Percentiles rank a stretch among this genome's conserved stretches.
These are phyloP conservation scores for Neonectria ditissima DNA, from an alignment of 2,329 filamentous ascomycete genomes.

Conservation along the genomic window DNA sequence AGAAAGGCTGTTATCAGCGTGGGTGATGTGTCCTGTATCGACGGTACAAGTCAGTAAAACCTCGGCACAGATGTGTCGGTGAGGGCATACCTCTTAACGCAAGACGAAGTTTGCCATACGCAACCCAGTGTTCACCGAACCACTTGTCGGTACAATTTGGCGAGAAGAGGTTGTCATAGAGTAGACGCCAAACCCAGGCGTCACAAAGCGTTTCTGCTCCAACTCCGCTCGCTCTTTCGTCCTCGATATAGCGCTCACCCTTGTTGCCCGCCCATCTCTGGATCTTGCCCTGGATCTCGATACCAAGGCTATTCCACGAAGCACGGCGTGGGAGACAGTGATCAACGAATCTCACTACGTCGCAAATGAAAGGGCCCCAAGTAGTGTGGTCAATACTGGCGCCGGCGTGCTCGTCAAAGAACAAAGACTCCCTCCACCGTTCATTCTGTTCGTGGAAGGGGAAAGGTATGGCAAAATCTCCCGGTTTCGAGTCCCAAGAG, in stretches of 20 bases:
- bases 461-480: too few species aligned
- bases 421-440: too few species aligned
- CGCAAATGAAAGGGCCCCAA: too few species aligned
- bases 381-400: too few species aligned
- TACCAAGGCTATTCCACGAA: not conserved
- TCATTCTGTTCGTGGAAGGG: too few species aligned
- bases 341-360: not conserved
- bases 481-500: too few species aligned
- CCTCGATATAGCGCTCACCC: not conserved
- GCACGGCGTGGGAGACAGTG: not conserved
- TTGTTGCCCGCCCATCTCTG: not conserved
- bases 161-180: constrained; percentile 1
- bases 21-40: not conserved
- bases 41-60: not conserved
- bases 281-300: not conserved
- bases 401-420: too few species aligned
- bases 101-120: not conserved
- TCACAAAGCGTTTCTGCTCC: fast-evolving
- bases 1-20: not conserved
- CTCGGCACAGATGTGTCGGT: not conserved
- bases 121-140: not conserved
- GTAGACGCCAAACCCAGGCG: not conserved
- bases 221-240: fast-evolving
- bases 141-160: constrained; percentile 2
- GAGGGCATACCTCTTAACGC: not conserved